Evolutionary conservation across 2,329 filamentous ascomycete species (phyloP).

Genomic region (Epichloe brachyelytri): DNA sequence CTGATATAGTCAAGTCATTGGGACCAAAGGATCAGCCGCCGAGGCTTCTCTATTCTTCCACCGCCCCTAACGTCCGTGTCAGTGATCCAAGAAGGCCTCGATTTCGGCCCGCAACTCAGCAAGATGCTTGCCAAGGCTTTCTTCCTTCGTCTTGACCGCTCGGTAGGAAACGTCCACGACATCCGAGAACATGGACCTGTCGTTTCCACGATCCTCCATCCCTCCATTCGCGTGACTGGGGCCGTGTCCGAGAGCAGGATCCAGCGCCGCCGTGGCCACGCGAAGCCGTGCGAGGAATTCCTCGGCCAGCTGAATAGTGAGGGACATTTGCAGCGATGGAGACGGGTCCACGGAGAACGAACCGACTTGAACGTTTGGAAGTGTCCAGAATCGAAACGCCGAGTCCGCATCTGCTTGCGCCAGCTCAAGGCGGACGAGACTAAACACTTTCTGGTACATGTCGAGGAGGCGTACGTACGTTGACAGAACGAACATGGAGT

Average conservation of each 20-base stretch:
- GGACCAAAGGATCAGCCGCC: no score
- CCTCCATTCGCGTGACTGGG: background rate
- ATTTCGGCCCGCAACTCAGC: slow-evolving; percentile 21
- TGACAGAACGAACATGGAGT: slow-evolving; percentile 25
- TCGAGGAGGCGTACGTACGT: slow-evolving; percentile 27
- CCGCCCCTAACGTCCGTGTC: background rate
- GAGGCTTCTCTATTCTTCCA: no score
- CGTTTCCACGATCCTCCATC: slow-evolving; percentile 7
- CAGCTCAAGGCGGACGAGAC: slow-evolving; percentile 22
- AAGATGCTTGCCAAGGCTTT: slow-evolving; percentile 20
- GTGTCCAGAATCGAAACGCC: slow-evolving; percentile 24
- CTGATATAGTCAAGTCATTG: no score
- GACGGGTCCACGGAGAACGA: slow-evolving; percentile 27
- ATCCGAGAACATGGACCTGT: slow-evolving; percentile 19
- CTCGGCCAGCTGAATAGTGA: slow-evolving; percentile 29
- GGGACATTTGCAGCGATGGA: slow-evolving; percentile 27
- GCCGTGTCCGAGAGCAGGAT: slow-evolving; percentile 10
- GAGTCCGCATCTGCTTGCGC: slow-evolving; percentile 14
- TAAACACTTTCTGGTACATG: slow-evolving; percentile 27
- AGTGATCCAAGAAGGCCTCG: slow-evolving; percentile 17
- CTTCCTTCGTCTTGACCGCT: slow-evolving; percentile 21
- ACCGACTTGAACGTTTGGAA: slow-evolving; percentile 28
- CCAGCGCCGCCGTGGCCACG: slow-evolving; percentile 18
- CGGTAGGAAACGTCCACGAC: slow-evolving; percentile 19
- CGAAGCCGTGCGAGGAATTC: slow-evolving; percentile 26